Evolutionary conservation across 495 filamentous ascomycete species (phyloP), one percentile per base, ranked within the genome.

Genomic region (Xylaria nigripes): DNA sequence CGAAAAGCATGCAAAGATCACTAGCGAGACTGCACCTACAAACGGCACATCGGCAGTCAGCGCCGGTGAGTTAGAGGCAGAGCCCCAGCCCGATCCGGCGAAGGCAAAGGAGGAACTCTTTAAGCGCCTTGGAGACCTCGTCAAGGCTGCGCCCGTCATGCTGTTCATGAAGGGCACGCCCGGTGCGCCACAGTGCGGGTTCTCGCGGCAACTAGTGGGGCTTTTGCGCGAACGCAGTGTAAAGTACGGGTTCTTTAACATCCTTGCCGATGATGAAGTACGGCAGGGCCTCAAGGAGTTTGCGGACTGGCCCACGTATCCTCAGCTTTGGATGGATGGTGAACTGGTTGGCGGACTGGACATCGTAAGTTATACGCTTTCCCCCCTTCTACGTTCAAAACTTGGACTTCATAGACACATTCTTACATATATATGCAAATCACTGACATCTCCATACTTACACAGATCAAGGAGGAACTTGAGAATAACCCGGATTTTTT

Each of bases 191-290:
- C 90, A 96, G 71, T 98, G 93, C 67, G 93, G 93, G 2, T 98
- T 96, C 74, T 93, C 87, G 57, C 78, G 91, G 49, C 89, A 96
- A 72, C 66, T 95, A 34, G 94, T 97, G 15, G 81, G 75, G 2
- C 76, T 97, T 32, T 72, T 97, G 52, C 82, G 93, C 52, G 90
- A 96, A 74, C 81, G 85, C 54, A 84, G 85, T 47, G 86, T 99
- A 34, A 86, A 92, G 66, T 99, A 97, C 70, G 94, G 93, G 6
- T 97, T 97, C 78, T 99, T 99, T 73, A 97, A 99, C 64, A 97
- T 95, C 58, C 71, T 99, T 50, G 93, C 93, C 57, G 93, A 99
- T 69, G 93, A 99, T 62, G 93, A 96, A 59, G 94, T 99, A 16
- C 78, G 93, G 34, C 91, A 97, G 72, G 93, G 93, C 5, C 70